Conservation (phyloP, 148 eudicot species). For the Vaccinium darrowii region DNA sequence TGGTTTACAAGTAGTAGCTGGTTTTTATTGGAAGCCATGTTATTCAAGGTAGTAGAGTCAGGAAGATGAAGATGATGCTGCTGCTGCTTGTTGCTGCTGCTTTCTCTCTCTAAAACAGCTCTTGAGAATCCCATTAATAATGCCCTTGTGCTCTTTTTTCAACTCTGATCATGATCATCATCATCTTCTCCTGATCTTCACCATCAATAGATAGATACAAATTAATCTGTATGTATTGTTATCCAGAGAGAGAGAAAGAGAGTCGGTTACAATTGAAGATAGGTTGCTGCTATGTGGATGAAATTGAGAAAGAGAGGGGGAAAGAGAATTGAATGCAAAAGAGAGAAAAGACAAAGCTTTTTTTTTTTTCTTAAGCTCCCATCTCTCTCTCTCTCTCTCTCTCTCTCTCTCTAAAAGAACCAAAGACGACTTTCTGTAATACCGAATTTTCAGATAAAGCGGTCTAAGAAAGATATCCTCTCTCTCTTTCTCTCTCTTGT, state of each 20-base stretch:
- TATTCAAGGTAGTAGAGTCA: neutral
- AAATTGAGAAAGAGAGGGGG: slow-evolving; percentile 17
- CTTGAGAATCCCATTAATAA: slow-evolving; percentile 22
- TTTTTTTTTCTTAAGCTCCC: slow-evolving; percentile 13
- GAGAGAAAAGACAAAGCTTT: slow-evolving; percentile 36
- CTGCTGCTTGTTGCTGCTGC: neutral
- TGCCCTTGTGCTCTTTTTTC: neutral
- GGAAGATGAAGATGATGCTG: slow-evolving; percentile 13
- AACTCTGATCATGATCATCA: neutral
- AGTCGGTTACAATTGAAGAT: slow-evolving; percentile 25
- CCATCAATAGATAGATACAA: neutral
- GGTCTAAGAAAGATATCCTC: slow-evolving; percentile 22
- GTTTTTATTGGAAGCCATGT: slow-evolving; percentile 29
- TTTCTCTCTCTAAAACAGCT: slow-evolving; percentile 20
- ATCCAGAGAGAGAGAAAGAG: slow-evolving; percentile 19
- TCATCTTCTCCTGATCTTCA: slow-evolving; percentile 7
- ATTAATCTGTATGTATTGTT: neutral
- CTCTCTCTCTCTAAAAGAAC: slow-evolving; percentile 10
- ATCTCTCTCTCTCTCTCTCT: slow-evolving; percentile 18
- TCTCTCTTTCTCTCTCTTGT: slow-evolving; percentile 16
- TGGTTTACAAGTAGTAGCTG: slow-evolving; percentile 9
- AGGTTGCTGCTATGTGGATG: slow-evolving; percentile 6
- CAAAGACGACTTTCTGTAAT: slow-evolving; percentile 27
- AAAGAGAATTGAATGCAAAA: slow-evolving; percentile 44
- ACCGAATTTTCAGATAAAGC: slow-evolving; percentile 30